phyloP scores from a whole-genome alignment of 495 filamentous ascomycete species.

The Penicillium lagena region DNA sequence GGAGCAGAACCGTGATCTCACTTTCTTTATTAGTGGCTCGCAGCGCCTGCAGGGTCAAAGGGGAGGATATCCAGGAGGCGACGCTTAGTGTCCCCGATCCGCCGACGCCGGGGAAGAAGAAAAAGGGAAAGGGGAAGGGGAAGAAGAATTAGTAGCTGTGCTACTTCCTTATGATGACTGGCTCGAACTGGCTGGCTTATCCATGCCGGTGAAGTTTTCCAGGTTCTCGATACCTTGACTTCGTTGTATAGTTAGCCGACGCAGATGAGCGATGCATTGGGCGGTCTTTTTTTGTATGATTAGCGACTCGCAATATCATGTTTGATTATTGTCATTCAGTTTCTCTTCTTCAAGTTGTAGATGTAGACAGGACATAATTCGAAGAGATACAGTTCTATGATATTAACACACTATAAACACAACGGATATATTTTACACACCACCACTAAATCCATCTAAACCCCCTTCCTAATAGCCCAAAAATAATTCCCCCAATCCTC shows the following conservation, averaged over 20 bases:
- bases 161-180: too few species aligned
- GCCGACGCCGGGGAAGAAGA: conserved; percentile 46
- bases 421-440: background rate
- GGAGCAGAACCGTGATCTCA: conserved; percentile 86
- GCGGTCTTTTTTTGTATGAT: too few species aligned
- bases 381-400: background rate
- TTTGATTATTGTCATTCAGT: too few species aligned
- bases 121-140: conserved; percentile 36
- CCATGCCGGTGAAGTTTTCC: too few species aligned
- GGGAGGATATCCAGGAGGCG: conserved; percentile 54
- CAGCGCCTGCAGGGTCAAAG: conserved; percentile 69
- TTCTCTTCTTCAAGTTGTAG: too few species aligned
- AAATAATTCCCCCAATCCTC: conserved; percentile 96
- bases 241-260: background rate
- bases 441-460: conserved; percentile 13
- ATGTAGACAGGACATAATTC: too few species aligned
- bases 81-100: conserved; percentile 47
- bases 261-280: background rate
- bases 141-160: conserved; percentile 7
- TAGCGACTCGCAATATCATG: background rate
- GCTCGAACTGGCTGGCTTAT: too few species aligned
- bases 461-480: conserved; percentile 70
- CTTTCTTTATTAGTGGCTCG: conserved; percentile 78
- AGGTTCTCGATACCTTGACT: background rate
- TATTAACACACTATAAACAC: background rate